These are phyloP conservation scores for Cladosporium sp. DNA, from an alignment of 2,329 filamentous ascomycete genomes.

Conservation along the genomic window DNA sequence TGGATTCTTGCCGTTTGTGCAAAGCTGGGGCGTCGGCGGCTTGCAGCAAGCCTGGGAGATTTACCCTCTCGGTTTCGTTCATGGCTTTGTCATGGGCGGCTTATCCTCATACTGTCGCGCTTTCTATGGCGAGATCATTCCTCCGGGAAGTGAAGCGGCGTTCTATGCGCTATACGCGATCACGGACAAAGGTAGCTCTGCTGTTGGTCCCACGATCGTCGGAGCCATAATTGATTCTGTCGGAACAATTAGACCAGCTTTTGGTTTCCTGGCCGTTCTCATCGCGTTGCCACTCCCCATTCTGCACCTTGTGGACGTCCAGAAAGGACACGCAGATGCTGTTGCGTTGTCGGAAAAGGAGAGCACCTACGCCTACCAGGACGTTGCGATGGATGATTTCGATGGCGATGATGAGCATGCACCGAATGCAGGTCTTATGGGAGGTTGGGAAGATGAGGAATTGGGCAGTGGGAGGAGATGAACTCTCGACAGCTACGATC, in stretches of 20 bases:
- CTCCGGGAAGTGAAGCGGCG: slow-evolving; percentile 85
- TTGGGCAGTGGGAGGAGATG: not conserved
- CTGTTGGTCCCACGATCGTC: slow-evolving; percentile 88
- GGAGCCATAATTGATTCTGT: slow-evolving; percentile 76
- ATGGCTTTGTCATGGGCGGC: slow-evolving; percentile 86
- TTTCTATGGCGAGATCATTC: slow-evolving; percentile 85
- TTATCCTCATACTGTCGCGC: slow-evolving; percentile 85
- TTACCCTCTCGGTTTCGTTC: slow-evolving; percentile 81
- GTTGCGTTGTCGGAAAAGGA: slow-evolving; percentile 25
- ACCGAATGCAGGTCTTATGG: slow-evolving; percentile 1
- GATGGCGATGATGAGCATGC: slow-evolving; percentile 1
- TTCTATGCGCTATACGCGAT: slow-evolving; percentile 95
- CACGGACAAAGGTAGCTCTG: slow-evolving; percentile 89
- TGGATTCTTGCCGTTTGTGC: slow-evolving; percentile 77
- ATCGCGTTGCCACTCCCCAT: slow-evolving; percentile 77
- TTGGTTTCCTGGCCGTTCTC: slow-evolving; percentile 78
- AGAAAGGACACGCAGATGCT: slow-evolving; percentile 47
- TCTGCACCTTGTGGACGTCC: slow-evolving; percentile 77
- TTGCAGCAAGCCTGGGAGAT: slow-evolving; percentile 90
- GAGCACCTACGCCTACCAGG: slow-evolving; percentile 1
- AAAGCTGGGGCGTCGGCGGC: slow-evolving; percentile 70
- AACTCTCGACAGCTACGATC: not conserved
- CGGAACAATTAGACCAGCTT: slow-evolving; percentile 57
- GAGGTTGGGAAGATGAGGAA: slow-evolving; percentile 12
- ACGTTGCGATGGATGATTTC: slow-evolving; percentile 11